Percentiles rank a stretch among this genome's conserved stretches.
Conservation (phyloP, 2,329 filamentous ascomycete genomes). For the Colletotrichum tropicale region DNA sequence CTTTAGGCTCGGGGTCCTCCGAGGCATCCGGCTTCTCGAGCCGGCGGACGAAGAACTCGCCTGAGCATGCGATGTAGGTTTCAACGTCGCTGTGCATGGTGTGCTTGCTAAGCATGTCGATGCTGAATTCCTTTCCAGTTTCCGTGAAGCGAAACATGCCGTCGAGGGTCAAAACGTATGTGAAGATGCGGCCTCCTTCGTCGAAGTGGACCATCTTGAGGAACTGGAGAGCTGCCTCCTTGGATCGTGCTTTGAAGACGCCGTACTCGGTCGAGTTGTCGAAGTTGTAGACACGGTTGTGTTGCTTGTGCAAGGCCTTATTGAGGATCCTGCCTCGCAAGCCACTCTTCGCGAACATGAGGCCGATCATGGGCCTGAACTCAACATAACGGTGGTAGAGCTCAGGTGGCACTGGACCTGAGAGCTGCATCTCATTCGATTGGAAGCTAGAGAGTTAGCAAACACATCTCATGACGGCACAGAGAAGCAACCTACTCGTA, state of each 20-base stretch:
- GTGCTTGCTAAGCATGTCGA: constrained; percentile 92
- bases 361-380: constrained; percentile 87
- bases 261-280: constrained; percentile 78
- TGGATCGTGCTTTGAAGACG: constrained; percentile 66
- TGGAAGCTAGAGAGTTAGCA: constrained; percentile 69
- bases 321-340: constrained; percentile 81
- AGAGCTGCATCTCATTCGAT: constrained; percentile 87
- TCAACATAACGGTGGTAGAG: constrained; percentile 94
- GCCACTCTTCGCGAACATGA: constrained; percentile 83
- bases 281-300: constrained; percentile 87
- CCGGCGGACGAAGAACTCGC: constrained; percentile 89
- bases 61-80: constrained; percentile 88
- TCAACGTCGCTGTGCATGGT: constrained; percentile 96
- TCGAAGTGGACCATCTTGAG: constrained; percentile 87
- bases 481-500: constrained; percentile 69
- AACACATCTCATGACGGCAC: neutral
- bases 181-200: constrained; percentile 85
- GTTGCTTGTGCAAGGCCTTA: constrained; percentile 88
- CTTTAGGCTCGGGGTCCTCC: constrained; percentile 44
- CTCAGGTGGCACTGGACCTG: constrained; percentile 78
- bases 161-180: constrained; percentile 89
- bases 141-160: constrained; percentile 90
- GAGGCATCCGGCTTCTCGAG: constrained; percentile 54
- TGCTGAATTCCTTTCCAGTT: constrained; percentile 93
- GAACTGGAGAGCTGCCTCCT: constrained; percentile 78